A percentile compares a stretch with the other conserved stretches of the same genome.
Evolutionary conservation across 495 filamentous ascomycete species (phyloP).

Genomic region (Amniculicola lignicola): DNA sequence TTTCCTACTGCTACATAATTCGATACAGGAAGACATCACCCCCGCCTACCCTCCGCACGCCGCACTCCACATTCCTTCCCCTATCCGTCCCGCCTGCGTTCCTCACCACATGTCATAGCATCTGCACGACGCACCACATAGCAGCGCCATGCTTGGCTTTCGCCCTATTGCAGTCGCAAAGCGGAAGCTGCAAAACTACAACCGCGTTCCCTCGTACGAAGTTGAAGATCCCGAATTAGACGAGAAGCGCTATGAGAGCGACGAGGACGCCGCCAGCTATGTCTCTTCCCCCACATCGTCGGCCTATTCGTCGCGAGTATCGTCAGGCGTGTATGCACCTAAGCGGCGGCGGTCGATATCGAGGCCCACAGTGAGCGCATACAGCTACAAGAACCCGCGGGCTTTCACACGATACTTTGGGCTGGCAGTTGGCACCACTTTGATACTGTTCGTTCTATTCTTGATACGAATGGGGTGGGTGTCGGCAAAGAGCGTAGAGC

Average conservation of each 20-base stretch:
- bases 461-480: conserved; percentile 67
- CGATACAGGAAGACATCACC: neutral
- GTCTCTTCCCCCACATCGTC: conserved; percentile 25
- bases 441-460: conserved; percentile 68
- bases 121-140: neutral
- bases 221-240: conserved; percentile 17
- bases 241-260: conserved; percentile 26
- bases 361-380: conserved; percentile 32
- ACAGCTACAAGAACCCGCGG: conserved; percentile 33
- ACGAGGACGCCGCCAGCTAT: conserved; percentile 21
- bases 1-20: neutral
- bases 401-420: conserved; percentile 60
- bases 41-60: neutral
- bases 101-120: neutral
- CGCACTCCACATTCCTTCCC: neutral
- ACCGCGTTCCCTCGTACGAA: conserved; percentile 21
- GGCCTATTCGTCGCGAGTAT: conserved; percentile 18
- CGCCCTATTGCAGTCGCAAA: conserved; percentile 29
- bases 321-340: conserved; percentile 16
- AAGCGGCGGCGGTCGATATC: conserved; percentile 12
- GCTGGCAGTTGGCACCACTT: conserved; percentile 60
- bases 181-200: conserved; percentile 33
- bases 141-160: conserved; percentile 28
- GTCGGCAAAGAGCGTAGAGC: conserved; percentile 59
- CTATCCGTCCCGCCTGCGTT: neutral